phyloP scores from a whole-genome alignment of 2,329 filamentous ascomycete species.

The Sporothrix globosa region DNA sequence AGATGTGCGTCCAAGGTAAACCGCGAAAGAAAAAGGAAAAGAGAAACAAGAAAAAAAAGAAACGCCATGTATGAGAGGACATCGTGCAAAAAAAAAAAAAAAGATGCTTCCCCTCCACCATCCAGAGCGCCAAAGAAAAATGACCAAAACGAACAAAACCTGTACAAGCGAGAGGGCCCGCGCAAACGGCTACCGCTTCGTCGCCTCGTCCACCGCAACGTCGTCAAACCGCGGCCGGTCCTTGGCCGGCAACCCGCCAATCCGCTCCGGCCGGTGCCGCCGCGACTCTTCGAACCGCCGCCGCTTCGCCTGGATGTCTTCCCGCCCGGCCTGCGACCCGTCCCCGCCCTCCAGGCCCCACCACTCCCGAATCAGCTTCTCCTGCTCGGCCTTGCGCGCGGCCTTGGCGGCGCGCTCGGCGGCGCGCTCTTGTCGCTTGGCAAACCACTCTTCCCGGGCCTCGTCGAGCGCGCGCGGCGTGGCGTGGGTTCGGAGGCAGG shows the following conservation, averaged over 20 bases:
- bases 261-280: conserved; percentile 56
- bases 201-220: background rate
- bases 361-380: conserved; percentile 68
- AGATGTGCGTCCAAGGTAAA: conserved; percentile 3
- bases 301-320: conserved; percentile 51
- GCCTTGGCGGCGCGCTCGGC: conserved; percentile 67
- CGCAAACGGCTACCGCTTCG: background rate
- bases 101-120: conserved; percentile 9
- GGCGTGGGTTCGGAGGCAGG: conserved; percentile 86
- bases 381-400: conserved; percentile 62
- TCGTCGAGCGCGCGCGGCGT: conserved; percentile 83
- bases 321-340: conserved; percentile 59
- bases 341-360: conserved; percentile 57
- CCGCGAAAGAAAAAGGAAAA: background rate
- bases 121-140: conserved; percentile 19
- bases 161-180: background rate
- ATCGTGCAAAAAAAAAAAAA: conserved; percentile 1
- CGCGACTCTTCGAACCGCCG: conserved; percentile 57
- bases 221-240: conserved; percentile 41
- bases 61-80: conserved; percentile 29
- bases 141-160: background rate
- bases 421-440: conserved; percentile 70
- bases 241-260: conserved; percentile 57
- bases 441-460: conserved; percentile 93
- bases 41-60: background rate